Conservation (phyloP, 768 basidiomycete genomes). For the Agaricus sinodeliciosus region DNA sequence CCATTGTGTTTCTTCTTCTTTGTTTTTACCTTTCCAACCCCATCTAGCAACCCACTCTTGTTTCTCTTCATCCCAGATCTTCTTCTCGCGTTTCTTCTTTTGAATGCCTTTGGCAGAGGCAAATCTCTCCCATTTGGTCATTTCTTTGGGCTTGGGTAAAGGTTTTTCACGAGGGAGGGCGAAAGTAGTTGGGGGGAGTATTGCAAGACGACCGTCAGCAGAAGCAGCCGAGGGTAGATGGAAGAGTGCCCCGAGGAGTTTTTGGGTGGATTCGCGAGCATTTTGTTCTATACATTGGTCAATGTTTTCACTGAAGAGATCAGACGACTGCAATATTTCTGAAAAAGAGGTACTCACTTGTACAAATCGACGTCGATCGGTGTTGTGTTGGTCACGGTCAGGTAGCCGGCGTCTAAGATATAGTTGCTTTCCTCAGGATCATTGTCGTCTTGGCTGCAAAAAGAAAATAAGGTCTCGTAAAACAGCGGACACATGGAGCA, state of each 20-base stretch:
- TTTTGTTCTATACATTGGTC: constrained; percentile 77
- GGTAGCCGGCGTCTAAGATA: constrained; percentile 65
- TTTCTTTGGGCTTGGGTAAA: constrained; percentile 85
- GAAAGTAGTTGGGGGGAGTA: constrained; percentile 72
- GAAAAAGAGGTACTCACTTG: constrained; percentile 41
- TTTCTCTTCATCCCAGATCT: constrained; percentile 90
- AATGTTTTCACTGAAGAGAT: constrained; percentile 51
- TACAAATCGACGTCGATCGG: constrained; percentile 82
- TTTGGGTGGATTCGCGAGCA: constrained; percentile 77
- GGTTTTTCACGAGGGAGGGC: constrained; percentile 87
- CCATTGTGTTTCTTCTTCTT: constrained; percentile 82
- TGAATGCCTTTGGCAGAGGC: constrained; percentile 92
- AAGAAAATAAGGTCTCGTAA: constrained; percentile 1
- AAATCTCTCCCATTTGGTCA: constrained; percentile 96
- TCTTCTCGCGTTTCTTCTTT: constrained; percentile 69
- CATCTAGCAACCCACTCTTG: constrained; percentile 91
- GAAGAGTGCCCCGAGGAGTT: constrained; percentile 76
- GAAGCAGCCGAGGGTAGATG: constrained; percentile 71
- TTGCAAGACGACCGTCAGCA: constrained; percentile 75
- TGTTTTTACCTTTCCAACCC: constrained; percentile 89
- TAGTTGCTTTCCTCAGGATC: constrained; percentile 38
- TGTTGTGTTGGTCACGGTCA: constrained; percentile 85
- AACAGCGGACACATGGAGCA: background rate
- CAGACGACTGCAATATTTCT: background rate
- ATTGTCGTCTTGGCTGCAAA: constrained; percentile 73